Evolutionary conservation across 2,329 filamentous ascomycete species (phyloP), one percentile per base, ranked within the genome.

Genomic region (Graphiopsis chlorocephala): DNA sequence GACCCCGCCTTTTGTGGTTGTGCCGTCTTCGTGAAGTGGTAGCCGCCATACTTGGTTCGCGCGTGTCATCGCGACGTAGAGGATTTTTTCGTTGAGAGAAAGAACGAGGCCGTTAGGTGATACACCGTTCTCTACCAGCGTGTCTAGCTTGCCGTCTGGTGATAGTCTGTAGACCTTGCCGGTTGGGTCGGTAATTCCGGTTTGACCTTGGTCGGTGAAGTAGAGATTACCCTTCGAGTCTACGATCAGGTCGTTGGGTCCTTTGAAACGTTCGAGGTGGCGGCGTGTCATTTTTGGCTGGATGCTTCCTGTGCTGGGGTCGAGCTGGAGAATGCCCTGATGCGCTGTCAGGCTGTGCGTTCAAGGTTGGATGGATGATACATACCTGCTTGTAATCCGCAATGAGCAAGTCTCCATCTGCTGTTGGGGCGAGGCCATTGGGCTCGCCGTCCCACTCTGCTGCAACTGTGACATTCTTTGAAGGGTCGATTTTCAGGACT

Each of bases 171-270:
- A 81, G 0, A 81, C 77, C 12, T 73, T 73, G 0, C 78, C 78
- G 0, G 78, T 79, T 7, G 68, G 78, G 28, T 81, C 79, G 0
- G 76, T 79, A 69, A 81, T 74, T 4, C 78, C 78, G 0, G 79
- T 80, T 56, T 81, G 79, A 0, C 79, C 79, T 68, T 81, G 79
- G 48, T 81, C 78, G 1, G 79, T 81, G 38, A 81, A 81, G 68
- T 79, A 81, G 3, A 81, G 65, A 29, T 78, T 76, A 3, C 72
- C 69, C 15, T 73, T 72, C 0, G 75, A 78, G 29, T 78, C 77
- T 4, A 80, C 57, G 17, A 80, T 74, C 1, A 81, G 68, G 61
- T 81, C 79, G 56, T 81, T 81, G 0, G 75, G 76, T 0, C 79
- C 78, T 61, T 81, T 81, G 70, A 81, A 81, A 4, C 78, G 72